Conservation (phyloP, 306 rosid genomes). For the Corylus heterophylla region DNA sequence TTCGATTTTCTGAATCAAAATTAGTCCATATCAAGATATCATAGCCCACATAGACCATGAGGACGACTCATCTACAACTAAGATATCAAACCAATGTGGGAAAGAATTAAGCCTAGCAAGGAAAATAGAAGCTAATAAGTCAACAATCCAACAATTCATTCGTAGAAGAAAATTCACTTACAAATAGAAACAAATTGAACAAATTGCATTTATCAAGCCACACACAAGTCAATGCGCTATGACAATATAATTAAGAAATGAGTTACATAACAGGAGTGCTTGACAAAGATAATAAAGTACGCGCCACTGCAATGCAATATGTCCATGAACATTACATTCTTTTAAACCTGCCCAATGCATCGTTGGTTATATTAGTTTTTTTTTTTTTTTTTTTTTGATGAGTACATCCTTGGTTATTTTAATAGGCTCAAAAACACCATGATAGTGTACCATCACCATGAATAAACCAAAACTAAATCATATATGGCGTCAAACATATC, state of each 20-base stretch:
- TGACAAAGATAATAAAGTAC: neutral
- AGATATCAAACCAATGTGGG: too few species aligned
- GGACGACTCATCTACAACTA: too few species aligned
- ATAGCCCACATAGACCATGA: too few species aligned
- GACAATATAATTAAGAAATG: neutral
- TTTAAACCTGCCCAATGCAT: neutral
- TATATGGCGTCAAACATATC: neutral
- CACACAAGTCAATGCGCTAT: neutral
- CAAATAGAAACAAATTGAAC: neutral
- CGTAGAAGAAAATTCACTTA: neutral
- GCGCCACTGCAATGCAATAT: neutral
- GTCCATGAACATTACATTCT: neutral
- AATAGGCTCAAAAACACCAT: neutral
- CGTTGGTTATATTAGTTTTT: neutral
- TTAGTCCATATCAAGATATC: too few species aligned
- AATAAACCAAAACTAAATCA: neutral
- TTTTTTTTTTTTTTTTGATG: too few species aligned
- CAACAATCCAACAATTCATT: constrained; percentile 7
- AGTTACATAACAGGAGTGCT: neutral
- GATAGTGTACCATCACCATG: neutral
- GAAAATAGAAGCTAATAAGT: neutral
- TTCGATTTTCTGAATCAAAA: too few species aligned
- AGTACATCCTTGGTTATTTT: too few species aligned
- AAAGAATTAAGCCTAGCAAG: too few species aligned
- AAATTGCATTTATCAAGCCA: neutral